phyloP scores from a whole-genome alignment of 139 green algal species.

The Micractinium sp. region DNA sequence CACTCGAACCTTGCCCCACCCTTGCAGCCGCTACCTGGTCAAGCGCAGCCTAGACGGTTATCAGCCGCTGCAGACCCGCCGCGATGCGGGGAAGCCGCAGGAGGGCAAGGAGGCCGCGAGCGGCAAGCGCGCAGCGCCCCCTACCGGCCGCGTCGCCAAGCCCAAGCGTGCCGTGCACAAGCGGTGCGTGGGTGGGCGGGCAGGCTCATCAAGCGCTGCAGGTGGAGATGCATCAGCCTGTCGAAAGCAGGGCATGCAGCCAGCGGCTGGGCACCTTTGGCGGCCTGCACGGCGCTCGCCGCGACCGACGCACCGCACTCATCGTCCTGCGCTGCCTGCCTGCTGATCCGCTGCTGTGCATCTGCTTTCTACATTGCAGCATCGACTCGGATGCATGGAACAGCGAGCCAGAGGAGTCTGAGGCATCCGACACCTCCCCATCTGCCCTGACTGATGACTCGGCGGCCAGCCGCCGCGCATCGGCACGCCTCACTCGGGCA shows the following conservation, averaged over 20 bases:
- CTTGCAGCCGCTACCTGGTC: slow-evolving; percentile 54
- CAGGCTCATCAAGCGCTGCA: neutral
- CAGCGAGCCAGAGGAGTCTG: slow-evolving; percentile 6
- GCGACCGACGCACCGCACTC: neutral
- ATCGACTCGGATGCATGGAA: neutral
- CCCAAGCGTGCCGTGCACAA: slow-evolving; percentile 16
- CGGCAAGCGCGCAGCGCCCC: neutral
- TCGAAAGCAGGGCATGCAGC: neutral
- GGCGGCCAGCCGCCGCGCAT: neutral
- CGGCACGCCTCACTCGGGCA: neutral
- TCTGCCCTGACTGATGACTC: slow-evolving; percentile 31
- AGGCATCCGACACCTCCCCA: neutral
- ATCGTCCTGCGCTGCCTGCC: neutral
- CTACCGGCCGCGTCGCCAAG: slow-evolving; percentile 10
- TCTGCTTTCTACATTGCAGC: neutral
- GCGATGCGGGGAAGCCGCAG: slow-evolving; percentile 7
- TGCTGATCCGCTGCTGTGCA: neutral
- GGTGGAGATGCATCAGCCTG: neutral
- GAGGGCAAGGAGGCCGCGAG: neutral
- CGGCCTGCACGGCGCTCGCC: neutral
- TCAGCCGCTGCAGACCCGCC: slow-evolving; percentile 33
- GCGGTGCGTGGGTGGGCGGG: neutral
- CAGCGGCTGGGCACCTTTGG: neutral
- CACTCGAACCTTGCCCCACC: neutral
- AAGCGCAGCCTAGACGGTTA: slow-evolving; percentile 54